These are phyloP conservation scores for Talaromyces rugulosus DNA, from an alignment of 2,329 filamentous ascomycete genomes.

Conservation along the genomic window DNA sequence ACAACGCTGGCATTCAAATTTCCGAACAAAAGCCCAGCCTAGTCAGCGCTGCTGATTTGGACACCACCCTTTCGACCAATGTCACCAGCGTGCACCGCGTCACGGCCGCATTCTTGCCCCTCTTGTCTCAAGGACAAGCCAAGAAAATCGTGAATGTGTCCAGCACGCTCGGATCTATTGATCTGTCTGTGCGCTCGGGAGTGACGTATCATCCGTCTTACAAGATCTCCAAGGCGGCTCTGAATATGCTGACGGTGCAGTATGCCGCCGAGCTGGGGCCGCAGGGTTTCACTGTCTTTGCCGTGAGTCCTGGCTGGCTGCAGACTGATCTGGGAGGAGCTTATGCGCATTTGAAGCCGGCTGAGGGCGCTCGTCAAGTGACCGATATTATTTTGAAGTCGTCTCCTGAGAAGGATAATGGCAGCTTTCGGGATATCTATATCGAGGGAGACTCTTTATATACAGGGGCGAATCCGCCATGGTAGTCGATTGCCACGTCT, in stretches of 20 bases:
- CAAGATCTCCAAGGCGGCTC: conserved; percentile 46
- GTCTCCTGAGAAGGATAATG: neutral
- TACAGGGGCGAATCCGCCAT: neutral
- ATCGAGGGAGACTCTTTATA: neutral
- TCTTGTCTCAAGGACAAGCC: conserved; percentile 28
- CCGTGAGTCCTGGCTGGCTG: conserved; percentile 33
- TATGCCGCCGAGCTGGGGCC: conserved; percentile 24
- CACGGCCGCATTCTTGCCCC: conserved; percentile 31
- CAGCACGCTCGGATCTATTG: conserved; percentile 38
- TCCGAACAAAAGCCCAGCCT: neutral
- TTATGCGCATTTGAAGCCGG: conserved; percentile 1
- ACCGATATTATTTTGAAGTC: neutral
- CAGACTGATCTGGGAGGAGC: conserved; percentile 6
- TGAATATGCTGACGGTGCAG: conserved; percentile 46
- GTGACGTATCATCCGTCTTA: conserved; percentile 32
- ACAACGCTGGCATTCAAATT: conserved; percentile 7
- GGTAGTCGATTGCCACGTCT: neutral
- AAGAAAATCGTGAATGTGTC: conserved; percentile 44
- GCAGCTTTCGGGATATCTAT: conserved; percentile 1
- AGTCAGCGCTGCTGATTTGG: neutral
- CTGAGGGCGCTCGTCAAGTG: neutral
- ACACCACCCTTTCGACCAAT: conserved; percentile 33
- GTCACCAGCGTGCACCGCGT: conserved; percentile 35
- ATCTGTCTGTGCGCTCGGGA: conserved; percentile 17
- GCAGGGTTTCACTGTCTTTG: conserved; percentile 24